phyloP scores from a whole-genome alignment of 768 basidiomycete species.

The Paxillus involutus region DNA sequence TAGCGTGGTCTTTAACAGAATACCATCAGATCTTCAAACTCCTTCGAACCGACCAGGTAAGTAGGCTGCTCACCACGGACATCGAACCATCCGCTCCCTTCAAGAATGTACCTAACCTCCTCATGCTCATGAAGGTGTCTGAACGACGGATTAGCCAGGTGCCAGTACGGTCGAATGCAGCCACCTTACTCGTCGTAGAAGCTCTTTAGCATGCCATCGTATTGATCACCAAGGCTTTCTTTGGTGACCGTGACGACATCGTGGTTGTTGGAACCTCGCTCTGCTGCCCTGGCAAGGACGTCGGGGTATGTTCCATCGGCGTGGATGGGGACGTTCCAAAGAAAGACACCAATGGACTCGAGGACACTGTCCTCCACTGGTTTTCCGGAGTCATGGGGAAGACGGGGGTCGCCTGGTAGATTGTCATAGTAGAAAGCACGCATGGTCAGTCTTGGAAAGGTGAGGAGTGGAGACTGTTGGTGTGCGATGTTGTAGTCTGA shows the following conservation, averaged over 20 bases:
- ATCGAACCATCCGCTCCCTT: conserved; percentile 89
- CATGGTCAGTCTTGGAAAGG: conserved; percentile 38
- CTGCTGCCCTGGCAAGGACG: conserved; percentile 61
- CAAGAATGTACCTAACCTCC: conserved; percentile 86
- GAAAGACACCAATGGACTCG: conserved; percentile 56
- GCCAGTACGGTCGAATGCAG: not conserved
- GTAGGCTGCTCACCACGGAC: conserved; percentile 61
- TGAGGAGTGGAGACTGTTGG: too few relatives aligned
- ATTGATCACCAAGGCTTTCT: conserved; percentile 76
- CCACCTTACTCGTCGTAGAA: conserved; percentile 82
- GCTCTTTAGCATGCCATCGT: conserved; percentile 76
- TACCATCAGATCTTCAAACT: not conserved
- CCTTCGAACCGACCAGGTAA: too few relatives aligned
- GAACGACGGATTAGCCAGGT: not conserved
- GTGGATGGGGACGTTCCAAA: conserved; percentile 67
- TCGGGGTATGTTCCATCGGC: conserved; percentile 42
- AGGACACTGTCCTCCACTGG: conserved; percentile 54
- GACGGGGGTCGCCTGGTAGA: conserved; percentile 74
- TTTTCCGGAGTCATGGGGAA: conserved; percentile 69
- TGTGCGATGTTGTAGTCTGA: too few relatives aligned
- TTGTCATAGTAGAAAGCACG: conserved; percentile 76
- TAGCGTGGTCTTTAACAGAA: conserved; percentile 49
- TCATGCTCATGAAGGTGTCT: conserved; percentile 97
- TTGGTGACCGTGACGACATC: conserved; percentile 79
- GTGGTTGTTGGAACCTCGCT: conserved; percentile 79